Conservation (phyloP, 78 protist genomes). For the Corallochytrium limacisporum region DNA sequence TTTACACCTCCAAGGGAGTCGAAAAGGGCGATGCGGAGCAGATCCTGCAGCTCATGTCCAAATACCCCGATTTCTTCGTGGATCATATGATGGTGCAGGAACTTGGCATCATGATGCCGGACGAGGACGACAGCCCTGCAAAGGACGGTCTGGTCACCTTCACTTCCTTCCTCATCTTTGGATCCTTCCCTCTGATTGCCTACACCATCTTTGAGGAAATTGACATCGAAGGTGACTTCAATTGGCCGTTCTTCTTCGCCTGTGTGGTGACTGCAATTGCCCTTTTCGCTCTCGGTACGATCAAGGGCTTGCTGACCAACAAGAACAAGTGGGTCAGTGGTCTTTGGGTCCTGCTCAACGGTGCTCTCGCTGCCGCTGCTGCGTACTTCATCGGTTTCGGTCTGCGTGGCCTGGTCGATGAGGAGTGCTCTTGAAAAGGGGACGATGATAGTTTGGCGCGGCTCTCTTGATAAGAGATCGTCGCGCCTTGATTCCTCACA, state of each 20-base stretch:
- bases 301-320: slow-evolving; percentile 39
- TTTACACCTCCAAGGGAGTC: slow-evolving; percentile 53
- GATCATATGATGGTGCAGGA: slow-evolving; percentile 34
- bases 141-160: not conserved
- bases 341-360: slow-evolving; percentile 31
- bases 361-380: slow-evolving; percentile 34
- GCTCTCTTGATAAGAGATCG: no score
- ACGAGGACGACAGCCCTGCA: not conserved
- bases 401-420: not conserved
- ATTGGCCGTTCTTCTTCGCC: slow-evolving; percentile 19
- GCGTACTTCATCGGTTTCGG: slow-evolving; percentile 33
- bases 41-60: not conserved
- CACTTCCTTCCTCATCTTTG: slow-evolving; percentile 9
- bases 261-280: slow-evolving; percentile 11
- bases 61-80: slow-evolving; percentile 10
- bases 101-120: slow-evolving; percentile 24
- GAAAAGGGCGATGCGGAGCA: slow-evolving; percentile 24
- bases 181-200: slow-evolving; percentile 12
- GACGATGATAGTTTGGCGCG: no score
- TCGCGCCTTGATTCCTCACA: no score
- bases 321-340: slow-evolving; percentile 28
- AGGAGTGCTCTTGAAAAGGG: no score
- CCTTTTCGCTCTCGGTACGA: slow-evolving; percentile 30
- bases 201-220: slow-evolving; percentile 18
- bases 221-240: slow-evolving; percentile 6